phyloP scores from a whole-genome alignment of 129 eudicot genomes.

The Chrysanthemum seticuspe region DNA sequence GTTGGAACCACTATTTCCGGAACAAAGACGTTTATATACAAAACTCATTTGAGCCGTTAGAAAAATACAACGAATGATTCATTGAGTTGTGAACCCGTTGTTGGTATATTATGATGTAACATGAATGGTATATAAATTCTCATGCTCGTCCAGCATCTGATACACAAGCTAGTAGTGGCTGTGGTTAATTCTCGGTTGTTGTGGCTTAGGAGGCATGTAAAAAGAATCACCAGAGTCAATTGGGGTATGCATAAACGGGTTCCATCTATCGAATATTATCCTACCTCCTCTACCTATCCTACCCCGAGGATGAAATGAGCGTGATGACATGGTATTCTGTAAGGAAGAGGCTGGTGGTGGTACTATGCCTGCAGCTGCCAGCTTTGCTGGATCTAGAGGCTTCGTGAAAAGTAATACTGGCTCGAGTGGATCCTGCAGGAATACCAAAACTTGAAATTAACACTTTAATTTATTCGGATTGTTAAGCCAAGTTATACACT shows the following conservation, averaged over 20 bases:
- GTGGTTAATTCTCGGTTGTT: constrained; percentile 28
- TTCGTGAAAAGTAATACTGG: constrained; percentile 84
- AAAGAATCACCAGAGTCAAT: constrained; percentile 51
- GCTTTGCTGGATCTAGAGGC: constrained; percentile 64
- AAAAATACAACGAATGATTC: constrained; percentile 22
- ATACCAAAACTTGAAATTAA: neutral
- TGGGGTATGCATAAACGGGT: constrained; percentile 66
- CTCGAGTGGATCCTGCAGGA: constrained; percentile 78
- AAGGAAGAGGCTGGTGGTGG: constrained; percentile 59
- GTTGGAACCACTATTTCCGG: neutral
- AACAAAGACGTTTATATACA: constrained; percentile 24
- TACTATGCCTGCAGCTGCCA: constrained; percentile 76
- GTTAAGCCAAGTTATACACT: too few relatives aligned
- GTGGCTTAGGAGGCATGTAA: constrained; percentile 56
- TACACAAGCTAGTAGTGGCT: neutral
- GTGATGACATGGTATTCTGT: constrained; percentile 30
- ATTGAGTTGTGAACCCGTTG: constrained; percentile 1
- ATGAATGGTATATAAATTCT: constrained; percentile 12
- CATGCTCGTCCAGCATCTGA: neutral
- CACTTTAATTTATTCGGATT: neutral
- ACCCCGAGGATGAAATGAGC: constrained; percentile 45
- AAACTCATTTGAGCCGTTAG: neutral
- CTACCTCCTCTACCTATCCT: constrained; percentile 94
- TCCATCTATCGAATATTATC: constrained; percentile 85
- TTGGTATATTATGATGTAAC: neutral